Base-by-base conservation (phyloP, 225 moss, liverwort and hornwort genomes). In the Climacium dendroides region DNA sequence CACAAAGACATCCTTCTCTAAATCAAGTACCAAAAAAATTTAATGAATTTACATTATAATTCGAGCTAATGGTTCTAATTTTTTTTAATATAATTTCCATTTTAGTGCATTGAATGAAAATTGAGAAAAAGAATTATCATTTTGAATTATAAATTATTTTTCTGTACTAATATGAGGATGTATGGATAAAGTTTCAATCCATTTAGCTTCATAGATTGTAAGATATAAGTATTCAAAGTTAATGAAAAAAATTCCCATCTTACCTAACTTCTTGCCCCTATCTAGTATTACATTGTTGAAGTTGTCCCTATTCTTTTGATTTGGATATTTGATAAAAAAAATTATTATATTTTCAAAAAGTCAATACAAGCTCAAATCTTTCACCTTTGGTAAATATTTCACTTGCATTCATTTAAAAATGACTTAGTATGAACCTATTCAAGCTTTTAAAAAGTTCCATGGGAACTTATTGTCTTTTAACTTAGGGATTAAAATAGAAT, bases 91-190 rank as follows among this genome's bases (percentile, higher is more conserved):
- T 10, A 6, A 65, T 5, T 35, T 10, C 18, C 35, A 35, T n/a
- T 35, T 65, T 35, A 11, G 35, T 65, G 19, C 19, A 65, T 65
- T 19, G 11, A 35, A 11, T 19, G 35, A 66, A 20, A 66, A 20
- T 11, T n/a, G 9, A 4, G 12, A 4, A 7, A 30, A 11, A 35
- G 19, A 35, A 35, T n/a, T n/a, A 65, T 28, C 4, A 6, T 11
- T 3, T 3, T n/a, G 0, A 66, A 66, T 6, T 20, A 22, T 1
- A 20, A 6, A n/a, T 11, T 20, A 11, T n/a, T 66, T n/a, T 6
- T 20, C 2, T 65, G 6, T 11, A 19, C 11, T 20, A 20, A 6
- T 5, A n/a, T 65, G 5, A 65, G 3, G 65, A 35, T 19, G 15
- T 65, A 19, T 65, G 2, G 11, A 65, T 11, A 65, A n/a, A 35